Percentiles rank a stretch among this genome's conserved stretches.
These are phyloP conservation scores for Aspergillus brasiliensis DNA, from an alignment of 2,329 filamentous ascomycete genomes.

Conservation along the genomic window DNA sequence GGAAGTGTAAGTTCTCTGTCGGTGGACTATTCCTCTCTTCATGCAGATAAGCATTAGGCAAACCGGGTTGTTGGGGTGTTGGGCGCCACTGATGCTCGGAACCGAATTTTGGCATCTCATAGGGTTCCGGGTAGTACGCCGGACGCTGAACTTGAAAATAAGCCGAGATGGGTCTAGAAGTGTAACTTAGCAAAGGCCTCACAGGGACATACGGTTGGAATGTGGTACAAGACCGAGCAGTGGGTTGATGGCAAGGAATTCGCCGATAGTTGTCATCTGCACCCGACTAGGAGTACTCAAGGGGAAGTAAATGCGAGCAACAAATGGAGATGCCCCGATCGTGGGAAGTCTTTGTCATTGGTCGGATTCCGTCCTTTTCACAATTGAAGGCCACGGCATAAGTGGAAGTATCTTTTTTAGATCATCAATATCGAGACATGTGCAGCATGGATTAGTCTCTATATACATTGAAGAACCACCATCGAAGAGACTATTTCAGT, in stretches of 20 bases:
- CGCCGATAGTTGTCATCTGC: too few relatives aligned
- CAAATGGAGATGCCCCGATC: too few relatives aligned
- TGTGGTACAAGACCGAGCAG: neutral
- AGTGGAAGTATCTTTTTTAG: too few relatives aligned
- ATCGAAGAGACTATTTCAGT: too few relatives aligned
- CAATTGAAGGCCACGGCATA: too few relatives aligned
- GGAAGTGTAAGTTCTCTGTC: neutral
- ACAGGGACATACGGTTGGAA: neutral
- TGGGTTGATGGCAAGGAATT: neutral
- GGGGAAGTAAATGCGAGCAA: too few relatives aligned
- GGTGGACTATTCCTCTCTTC: neutral
- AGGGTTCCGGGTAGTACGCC: neutral
- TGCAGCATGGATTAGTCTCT: too few relatives aligned
- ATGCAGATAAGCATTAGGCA: neutral
- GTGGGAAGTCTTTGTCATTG: too few relatives aligned
- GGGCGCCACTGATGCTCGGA: slow-evolving; percentile 3
- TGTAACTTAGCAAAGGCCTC: neutral
- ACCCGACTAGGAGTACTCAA: too few relatives aligned
- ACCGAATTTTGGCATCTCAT: neutral
- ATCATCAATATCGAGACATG: too few relatives aligned
- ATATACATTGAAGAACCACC: too few relatives aligned
- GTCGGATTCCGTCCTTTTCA: too few relatives aligned
- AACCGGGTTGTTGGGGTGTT: slow-evolving; percentile 1
- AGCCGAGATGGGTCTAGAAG: neutral
- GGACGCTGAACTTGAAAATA: neutral